Conservation (phyloP, 305 asterid species). For the Fraxinus platypoda region DNA sequence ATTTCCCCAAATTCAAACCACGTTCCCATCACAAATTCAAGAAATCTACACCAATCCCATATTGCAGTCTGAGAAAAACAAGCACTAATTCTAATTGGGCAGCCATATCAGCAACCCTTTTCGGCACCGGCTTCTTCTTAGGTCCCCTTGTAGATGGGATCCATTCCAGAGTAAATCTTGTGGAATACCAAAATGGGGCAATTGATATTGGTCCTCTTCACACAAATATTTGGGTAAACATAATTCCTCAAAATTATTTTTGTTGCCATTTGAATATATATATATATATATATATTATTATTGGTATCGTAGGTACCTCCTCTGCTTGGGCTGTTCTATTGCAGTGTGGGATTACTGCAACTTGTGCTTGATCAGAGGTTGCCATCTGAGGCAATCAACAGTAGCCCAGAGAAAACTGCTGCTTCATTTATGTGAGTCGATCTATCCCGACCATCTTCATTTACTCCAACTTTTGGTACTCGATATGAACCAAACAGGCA, state of each 20-base stretch:
- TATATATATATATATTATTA: neutral
- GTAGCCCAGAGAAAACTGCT: conserved; percentile 30
- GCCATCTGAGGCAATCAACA: conserved; percentile 22
- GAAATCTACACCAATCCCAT: neutral
- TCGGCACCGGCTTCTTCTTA: conserved; percentile 52
- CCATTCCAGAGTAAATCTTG: conserved; percentile 68
- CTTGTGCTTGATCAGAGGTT: conserved; percentile 45
- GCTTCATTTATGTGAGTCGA: conserved; percentile 45
- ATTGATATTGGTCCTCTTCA: conserved; percentile 68
- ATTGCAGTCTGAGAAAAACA: conserved; percentile 21
- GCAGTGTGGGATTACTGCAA: conserved; percentile 58
- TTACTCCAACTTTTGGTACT: neutral
- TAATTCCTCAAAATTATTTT: neutral
- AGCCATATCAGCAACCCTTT: conserved; percentile 41
- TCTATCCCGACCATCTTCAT: neutral
- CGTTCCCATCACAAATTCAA: conserved; percentile 8
- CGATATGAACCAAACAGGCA: neutral
- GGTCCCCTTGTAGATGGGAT: conserved; percentile 71
- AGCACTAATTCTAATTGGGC: conserved; percentile 37
- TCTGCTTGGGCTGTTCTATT: conserved; percentile 64
- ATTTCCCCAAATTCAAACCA: conserved; percentile 1
- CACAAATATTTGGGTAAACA: conserved; percentile 60
- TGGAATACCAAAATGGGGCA: conserved; percentile 64
- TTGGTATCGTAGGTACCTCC: conserved; percentile 50
- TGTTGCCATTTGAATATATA: neutral